Conservation (phyloP, 208 protist species). For the Acanthamoeba royreba region DNA sequence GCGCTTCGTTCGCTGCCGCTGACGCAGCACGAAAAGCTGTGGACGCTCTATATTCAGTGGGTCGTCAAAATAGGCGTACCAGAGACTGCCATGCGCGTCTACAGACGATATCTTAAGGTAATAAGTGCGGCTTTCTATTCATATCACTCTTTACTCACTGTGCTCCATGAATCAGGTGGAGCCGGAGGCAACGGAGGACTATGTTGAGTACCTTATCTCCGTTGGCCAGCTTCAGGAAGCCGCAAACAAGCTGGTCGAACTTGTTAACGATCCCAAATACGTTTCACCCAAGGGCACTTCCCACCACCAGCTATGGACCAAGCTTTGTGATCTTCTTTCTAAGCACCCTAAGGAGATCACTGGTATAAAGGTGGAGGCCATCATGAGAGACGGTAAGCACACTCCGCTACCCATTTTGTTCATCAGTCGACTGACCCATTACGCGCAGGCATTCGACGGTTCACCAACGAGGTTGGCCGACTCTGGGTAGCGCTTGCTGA, state of each 20-base stretch:
- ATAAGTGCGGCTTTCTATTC: background rate
- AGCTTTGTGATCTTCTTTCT: constrained; percentile 84
- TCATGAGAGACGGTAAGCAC: background rate
- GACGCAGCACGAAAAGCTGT: constrained; percentile 91
- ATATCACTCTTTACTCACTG: background rate
- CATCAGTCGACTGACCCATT: background rate
- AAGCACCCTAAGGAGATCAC: constrained; percentile 78
- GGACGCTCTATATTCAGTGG: constrained; percentile 84
- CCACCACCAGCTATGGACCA: constrained; percentile 86
- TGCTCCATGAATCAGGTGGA: constrained; percentile 55
- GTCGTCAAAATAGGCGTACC: constrained; percentile 67
- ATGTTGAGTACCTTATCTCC: constrained; percentile 68
- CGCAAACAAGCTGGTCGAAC: constrained; percentile 48
- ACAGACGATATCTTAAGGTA: constrained; percentile 80
- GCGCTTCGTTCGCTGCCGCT: constrained; percentile 87
- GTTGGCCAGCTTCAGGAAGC: constrained; percentile 67
- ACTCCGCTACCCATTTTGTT: background rate
- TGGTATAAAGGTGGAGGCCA: constrained; percentile 45
- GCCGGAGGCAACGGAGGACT: constrained; percentile 64
- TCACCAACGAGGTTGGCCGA: constrained; percentile 83
- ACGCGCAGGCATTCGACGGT: constrained; percentile 74
- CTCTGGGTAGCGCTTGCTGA: constrained; percentile 88
- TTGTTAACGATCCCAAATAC: constrained; percentile 76
- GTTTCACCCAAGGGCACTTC: constrained; percentile 69
- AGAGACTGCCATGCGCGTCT: constrained; percentile 80